Evolutionary conservation across 371 early-diverging fungal genomes (phyloP).

Genomic region (Syncephalastrum sp.): DNA sequence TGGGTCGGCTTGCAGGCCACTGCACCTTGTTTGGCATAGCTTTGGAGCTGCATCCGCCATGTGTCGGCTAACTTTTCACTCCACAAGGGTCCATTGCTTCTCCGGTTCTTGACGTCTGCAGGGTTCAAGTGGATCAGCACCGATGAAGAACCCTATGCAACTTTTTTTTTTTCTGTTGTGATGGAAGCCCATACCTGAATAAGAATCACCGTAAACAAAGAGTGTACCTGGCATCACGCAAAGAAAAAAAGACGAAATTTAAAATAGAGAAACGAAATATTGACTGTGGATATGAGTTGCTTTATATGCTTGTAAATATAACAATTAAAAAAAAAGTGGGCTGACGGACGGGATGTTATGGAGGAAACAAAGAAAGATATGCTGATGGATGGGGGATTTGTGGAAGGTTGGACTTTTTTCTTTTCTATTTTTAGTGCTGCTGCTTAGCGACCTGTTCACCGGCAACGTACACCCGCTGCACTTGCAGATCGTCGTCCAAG

Average conservation of each 20-base stretch:
- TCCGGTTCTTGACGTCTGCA: constrained; percentile 18
- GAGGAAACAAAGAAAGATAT: not conserved
- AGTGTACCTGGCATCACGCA: constrained; percentile 49
- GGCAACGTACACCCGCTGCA: constrained; percentile 72
- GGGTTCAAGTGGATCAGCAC: not conserved
- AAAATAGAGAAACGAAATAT: constrained; percentile 4
- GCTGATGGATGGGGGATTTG: too few relatives aligned
- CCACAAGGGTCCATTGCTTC: constrained; percentile 46
- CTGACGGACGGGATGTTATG: not conserved
- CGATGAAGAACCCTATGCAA: not conserved
- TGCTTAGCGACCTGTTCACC: constrained; percentile 60
- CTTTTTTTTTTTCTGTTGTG: not conserved
- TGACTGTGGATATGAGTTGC: too few relatives aligned
- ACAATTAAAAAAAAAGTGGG: constrained; percentile 4
- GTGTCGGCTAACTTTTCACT: constrained; percentile 27
- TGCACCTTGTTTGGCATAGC: constrained; percentile 29
- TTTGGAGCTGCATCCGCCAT: constrained; percentile 29
- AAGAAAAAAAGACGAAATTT: constrained; percentile 1
- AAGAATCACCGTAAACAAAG: constrained; percentile 41
- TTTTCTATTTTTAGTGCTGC: too few relatives aligned
- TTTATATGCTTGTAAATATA: not conserved
- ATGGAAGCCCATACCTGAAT: constrained; percentile 38
- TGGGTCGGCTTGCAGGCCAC: constrained; percentile 18
- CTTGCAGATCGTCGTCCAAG: constrained; percentile 66
- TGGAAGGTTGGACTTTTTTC: too few relatives aligned